Evolutionary conservation across 495 filamentous ascomycete species (phyloP), one percentile per base, ranked within the genome.

Genomic region (Thermochaetoides thermophila): DNA sequence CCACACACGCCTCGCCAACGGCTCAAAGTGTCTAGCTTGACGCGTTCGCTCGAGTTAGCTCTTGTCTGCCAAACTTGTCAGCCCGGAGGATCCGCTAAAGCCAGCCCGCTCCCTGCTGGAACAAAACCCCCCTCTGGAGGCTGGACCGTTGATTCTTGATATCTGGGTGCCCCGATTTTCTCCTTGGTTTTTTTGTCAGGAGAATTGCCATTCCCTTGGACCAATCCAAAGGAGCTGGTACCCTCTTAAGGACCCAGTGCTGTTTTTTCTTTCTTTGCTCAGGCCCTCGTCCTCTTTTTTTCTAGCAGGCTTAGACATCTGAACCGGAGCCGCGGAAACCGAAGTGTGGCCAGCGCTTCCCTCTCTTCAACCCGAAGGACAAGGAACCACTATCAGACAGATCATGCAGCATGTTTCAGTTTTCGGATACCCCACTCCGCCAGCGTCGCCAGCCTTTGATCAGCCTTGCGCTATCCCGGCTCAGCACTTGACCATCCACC

Each of bases 371-470:
- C 17, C 12, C 27, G 19, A 7, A 24, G 11, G 2, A 9, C 8
- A 10, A 52, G 50, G 51, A 40, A 39, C 49, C 42, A 39, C 45
- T 36, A 49, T 39, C 45, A 32, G 39, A 36, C 42, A 36, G 46
- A 65, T 46, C 53, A 68, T 68, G 63, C 63, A 68, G 62, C 58
- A 68, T 64, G 60, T 61, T 50, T 42, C 61, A 55, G 59, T 55
- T 37, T 66, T 54, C 50, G 63, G 63, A 49, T 65, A 64, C 57
- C 63, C 61, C 47, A 66, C 61, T 48, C 63, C 63, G 32, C 63
- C 63, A 49, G 60, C 60, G 32, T 63, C 63, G 28, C 63, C 63
- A 43, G 48, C 55, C 17, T 64, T 62, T 54, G 55, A 61, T 43
- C 56, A 60, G 29, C 55, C 58, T 45, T 59, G 55, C 34, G 44